Conservation (phyloP, 768 basidiomycete species). For the Gloeophyllum trabeum region DNA sequence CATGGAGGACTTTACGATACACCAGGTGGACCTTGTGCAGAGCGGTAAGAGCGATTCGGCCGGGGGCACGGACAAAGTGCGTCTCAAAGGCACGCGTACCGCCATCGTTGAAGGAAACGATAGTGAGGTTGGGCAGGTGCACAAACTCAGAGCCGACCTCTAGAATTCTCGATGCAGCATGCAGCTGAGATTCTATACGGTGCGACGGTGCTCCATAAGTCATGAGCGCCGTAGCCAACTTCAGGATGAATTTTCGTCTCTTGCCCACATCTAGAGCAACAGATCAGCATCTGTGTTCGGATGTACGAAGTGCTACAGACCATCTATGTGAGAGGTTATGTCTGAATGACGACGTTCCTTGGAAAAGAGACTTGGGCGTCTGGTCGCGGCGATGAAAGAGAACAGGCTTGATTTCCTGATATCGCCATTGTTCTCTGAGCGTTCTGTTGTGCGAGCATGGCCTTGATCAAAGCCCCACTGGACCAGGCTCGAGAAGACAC, state of each 20-base stretch:
- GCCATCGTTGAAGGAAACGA: conserved; percentile 83
- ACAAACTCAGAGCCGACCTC: conserved; percentile 90
- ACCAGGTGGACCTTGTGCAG: conserved; percentile 75
- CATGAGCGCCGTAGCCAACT: conserved; percentile 81
- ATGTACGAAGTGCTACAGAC: no score
- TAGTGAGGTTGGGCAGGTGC: conserved; percentile 70
- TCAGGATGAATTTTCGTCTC: conserved; percentile 79
- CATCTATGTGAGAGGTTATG: no score
- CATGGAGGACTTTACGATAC: conserved; percentile 81
- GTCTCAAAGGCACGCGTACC: conserved; percentile 86
- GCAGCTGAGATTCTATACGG: conserved; percentile 85
- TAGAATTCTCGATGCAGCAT: conserved; percentile 79
- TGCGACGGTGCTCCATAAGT: conserved; percentile 89
- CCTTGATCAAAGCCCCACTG: no score
- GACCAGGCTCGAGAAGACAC: no score
- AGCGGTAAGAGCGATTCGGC: conserved; percentile 71
- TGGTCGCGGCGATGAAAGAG: no score
- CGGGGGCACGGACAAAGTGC: conserved; percentile 75
- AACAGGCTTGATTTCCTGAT: no score
- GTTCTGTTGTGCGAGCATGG: no score
- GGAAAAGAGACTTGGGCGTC: no score
- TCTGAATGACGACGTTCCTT: no score
- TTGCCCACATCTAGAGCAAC: conserved; percentile 18
- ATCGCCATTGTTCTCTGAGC: no score
- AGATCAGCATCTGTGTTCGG: no score